Conservation (phyloP, 2,329 filamentous ascomycete species). For the Claviceps digitariae region DNA sequence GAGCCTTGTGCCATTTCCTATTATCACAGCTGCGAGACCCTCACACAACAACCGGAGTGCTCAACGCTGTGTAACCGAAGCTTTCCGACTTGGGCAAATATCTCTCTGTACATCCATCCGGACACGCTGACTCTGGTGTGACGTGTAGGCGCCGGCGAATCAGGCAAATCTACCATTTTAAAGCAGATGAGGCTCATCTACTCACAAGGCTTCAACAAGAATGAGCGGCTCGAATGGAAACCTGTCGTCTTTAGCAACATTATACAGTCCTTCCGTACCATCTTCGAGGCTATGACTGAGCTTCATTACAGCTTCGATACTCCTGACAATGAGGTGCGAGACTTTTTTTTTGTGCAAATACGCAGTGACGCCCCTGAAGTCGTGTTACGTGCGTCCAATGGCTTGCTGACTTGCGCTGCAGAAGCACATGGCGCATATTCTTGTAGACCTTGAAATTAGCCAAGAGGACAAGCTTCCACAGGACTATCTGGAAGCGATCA, state of each 20-base stretch:
- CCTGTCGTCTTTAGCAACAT: constrained; percentile 94
- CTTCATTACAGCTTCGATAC: constrained; percentile 67
- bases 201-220: constrained; percentile 76
- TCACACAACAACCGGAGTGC: not conserved
- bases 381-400: too few relatives aligned
- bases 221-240: constrained; percentile 85
- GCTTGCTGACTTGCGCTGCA: constrained; percentile 21
- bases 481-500: constrained; percentile 70
- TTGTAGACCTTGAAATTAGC: constrained; percentile 69
- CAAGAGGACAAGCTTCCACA: constrained; percentile 67
- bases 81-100: not conserved
- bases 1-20: not conserved
- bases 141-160: constrained; percentile 74
- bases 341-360: constrained; percentile 13
- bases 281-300: constrained; percentile 83
- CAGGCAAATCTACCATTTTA: constrained; percentile 82
- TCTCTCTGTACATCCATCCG: not conserved
- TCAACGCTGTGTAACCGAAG: constrained; percentile 2
- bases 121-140: constrained; percentile 3
- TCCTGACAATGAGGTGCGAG: constrained; percentile 61
- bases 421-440: constrained; percentile 66
- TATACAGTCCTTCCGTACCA: constrained; percentile 79
- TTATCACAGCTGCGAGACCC: not conserved
- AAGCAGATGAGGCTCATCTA: constrained; percentile 99
- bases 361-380: not conserved